Evolutionary conservation across 805 yeast species (phyloP).

Genomic region (Hanseniaspora taiwanica): DNA sequence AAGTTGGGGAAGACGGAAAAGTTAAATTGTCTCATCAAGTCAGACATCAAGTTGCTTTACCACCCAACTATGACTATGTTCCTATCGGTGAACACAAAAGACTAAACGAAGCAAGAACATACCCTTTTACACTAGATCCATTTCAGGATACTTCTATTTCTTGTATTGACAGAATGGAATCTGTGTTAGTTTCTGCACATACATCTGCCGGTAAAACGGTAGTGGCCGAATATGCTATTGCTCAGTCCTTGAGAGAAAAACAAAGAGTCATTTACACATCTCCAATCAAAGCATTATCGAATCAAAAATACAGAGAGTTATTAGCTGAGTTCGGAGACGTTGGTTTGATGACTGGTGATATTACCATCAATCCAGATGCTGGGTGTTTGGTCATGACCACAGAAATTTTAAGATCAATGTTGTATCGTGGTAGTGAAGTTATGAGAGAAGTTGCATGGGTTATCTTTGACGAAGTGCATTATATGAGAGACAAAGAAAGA

Average conservation of each 20-base stretch:
- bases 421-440: slow-evolving; percentile 90
- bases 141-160: slow-evolving; percentile 96
- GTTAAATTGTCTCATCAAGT: slow-evolving; percentile 83
- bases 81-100: slow-evolving; percentile 86
- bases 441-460: slow-evolving; percentile 96
- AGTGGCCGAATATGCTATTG: slow-evolving; percentile 96
- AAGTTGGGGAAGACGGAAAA: slow-evolving; percentile 27
- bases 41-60: slow-evolving; percentile 94
- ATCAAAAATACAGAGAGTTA: slow-evolving; percentile 84
- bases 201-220: slow-evolving; percentile 98
- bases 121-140: slow-evolving; percentile 91
- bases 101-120: slow-evolving; percentile 61
- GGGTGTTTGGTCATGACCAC: slow-evolving; percentile 96
- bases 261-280: slow-evolving; percentile 94
- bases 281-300: slow-evolving; percentile 83
- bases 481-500: slow-evolving; percentile 90
- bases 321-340: slow-evolving; percentile 63
- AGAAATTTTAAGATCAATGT: slow-evolving; percentile 88
- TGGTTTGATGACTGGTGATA: slow-evolving; percentile 95
- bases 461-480: slow-evolving; percentile 95
- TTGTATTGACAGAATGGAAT: slow-evolving; percentile 94
- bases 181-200: slow-evolving; percentile 97
- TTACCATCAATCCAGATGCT: slow-evolving; percentile 93
- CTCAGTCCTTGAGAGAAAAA: slow-evolving; percentile 92
- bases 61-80: slow-evolving; percentile 75